A percentile compares a stretch with the other conserved stretches of the same genome.
These are phyloP conservation scores for Ceratocystis ficicola DNA, from an alignment of 2,329 filamentous ascomycete genomes.

Conservation along the genomic window DNA sequence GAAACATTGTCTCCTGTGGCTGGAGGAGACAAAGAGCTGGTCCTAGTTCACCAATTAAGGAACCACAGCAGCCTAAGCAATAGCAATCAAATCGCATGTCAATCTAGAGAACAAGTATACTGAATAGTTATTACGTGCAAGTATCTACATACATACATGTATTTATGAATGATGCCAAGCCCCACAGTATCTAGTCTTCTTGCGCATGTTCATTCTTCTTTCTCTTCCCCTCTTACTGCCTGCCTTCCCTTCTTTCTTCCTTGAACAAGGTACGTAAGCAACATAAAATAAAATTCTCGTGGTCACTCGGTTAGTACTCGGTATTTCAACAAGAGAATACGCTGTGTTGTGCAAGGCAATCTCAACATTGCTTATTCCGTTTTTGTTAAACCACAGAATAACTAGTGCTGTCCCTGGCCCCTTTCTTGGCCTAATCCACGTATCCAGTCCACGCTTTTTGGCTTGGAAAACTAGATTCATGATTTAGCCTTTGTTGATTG, in stretches of 20 bases:
- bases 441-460: neutral
- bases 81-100: too few relatives aligned
- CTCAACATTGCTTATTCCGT: neutral
- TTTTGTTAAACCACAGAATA: neutral
- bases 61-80: too few relatives aligned
- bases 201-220: neutral
- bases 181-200: too few relatives aligned
- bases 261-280: neutral
- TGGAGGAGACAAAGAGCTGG: too few relatives aligned
- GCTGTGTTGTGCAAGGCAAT: neutral
- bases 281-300: neutral
- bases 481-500: neutral
- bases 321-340: too few relatives aligned
- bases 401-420: neutral
- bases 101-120: too few relatives aligned
- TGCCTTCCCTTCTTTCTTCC: neutral
- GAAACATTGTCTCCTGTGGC: too few relatives aligned
- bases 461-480: neutral
- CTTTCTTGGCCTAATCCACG: neutral
- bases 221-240: neutral
- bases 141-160: too few relatives aligned
- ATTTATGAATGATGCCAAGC: too few relatives aligned
- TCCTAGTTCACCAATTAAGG: too few relatives aligned
- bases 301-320: neutral
- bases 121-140: too few relatives aligned